These are phyloP conservation scores for Rhizoclosmatium sp. DNA, from an alignment of 192 early-diverging fungal species.

Conservation along the genomic window DNA sequence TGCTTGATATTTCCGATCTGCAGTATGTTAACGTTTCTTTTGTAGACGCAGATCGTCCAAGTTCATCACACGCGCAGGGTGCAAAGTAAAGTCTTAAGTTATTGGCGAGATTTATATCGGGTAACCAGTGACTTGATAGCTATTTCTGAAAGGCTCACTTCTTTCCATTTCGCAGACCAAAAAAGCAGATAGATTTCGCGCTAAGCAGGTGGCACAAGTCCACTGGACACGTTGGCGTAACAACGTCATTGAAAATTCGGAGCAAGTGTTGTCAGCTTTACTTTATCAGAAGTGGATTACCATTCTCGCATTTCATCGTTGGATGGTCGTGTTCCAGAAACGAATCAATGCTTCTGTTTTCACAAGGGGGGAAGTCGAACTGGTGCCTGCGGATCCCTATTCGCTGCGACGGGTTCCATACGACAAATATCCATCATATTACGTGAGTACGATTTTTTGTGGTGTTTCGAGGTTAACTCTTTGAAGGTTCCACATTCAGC, in stretches of 20 bases:
- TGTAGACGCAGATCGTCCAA: too few species aligned
- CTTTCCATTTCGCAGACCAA: background rate
- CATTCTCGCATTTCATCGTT: background rate
- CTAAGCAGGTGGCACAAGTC: background rate
- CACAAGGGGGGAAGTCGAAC: background rate
- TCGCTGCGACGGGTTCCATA: background rate
- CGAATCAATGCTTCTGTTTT: slow-evolving; percentile 5
- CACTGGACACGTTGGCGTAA: background rate
- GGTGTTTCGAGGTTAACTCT: background rate
- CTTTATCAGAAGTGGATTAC: background rate
- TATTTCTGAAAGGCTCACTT: background rate
- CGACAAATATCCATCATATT: slow-evolving; percentile 1
- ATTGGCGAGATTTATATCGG: background rate
- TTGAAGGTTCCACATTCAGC: background rate
- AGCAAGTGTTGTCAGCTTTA: background rate
- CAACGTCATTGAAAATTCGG: background rate
- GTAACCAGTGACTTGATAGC: background rate
- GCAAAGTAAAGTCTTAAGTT: background rate
- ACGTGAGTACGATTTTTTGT: background rate
- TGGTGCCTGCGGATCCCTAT: background rate
- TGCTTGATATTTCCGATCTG: too few species aligned
- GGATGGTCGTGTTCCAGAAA: background rate
- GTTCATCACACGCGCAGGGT: too few species aligned
- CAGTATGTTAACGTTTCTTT: too few species aligned
- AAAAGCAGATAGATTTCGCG: background rate